Conservation (phyloP, 208 protist species). For the Naegleria fowleri region DNA sequence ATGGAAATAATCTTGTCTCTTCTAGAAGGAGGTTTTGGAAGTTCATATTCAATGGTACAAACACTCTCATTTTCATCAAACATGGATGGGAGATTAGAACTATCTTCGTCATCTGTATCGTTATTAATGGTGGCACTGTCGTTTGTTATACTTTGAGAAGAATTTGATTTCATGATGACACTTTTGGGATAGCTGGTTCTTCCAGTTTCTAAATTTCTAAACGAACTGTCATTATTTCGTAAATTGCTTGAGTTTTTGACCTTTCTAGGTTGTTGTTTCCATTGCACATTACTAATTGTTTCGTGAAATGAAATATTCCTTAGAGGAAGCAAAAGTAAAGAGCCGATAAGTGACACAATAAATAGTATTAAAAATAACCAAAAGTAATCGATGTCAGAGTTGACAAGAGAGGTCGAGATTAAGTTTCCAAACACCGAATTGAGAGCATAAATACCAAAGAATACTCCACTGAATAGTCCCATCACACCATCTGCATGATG, state of each 20-base stretch:
- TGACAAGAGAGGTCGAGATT: not conserved
- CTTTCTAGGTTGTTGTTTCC: not conserved
- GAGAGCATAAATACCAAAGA: not conserved
- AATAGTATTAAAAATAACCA: not conserved
- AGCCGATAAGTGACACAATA: not conserved
- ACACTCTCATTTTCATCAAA: not conserved
- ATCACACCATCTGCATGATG: not conserved
- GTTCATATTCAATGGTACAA: not conserved
- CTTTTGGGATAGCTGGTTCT: not conserved
- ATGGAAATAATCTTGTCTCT: not conserved
- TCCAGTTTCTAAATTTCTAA: not conserved
- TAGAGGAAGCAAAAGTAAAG: not conserved
- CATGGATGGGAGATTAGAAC: not conserved
- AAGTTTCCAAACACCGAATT: not conserved
- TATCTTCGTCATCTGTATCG: not conserved
- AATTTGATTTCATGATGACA: not conserved
- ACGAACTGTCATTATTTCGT: not conserved
- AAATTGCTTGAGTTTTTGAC: not conserved
- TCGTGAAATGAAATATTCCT: not conserved
- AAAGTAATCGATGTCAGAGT: not conserved
- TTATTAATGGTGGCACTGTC: not conserved
- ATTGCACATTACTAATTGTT: not conserved
- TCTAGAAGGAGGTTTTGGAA: not conserved
- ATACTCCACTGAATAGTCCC: not conserved
- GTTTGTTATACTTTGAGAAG: not conserved